These are phyloP conservation scores for Ochetophila trinervis DNA, from an alignment of 306 rosid genomes.

Conservation along the genomic window DNA sequence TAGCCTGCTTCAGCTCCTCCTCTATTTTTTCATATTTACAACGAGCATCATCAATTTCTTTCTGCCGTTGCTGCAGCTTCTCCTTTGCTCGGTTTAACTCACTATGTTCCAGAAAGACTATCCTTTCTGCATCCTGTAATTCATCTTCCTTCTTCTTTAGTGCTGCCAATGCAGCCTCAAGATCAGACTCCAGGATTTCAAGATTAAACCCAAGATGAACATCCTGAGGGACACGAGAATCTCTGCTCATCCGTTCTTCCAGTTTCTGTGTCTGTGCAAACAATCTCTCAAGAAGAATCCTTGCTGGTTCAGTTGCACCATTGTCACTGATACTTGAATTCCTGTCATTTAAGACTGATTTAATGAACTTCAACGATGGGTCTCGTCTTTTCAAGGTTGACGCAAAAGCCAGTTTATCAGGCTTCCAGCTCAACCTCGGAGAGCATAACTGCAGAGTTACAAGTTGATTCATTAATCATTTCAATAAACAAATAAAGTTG, in stretches of 20 bases:
- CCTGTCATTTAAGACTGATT: constrained; percentile 43
- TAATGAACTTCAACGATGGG: constrained; percentile 32
- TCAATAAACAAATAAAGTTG: not conserved
- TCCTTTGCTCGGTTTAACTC: constrained; percentile 58
- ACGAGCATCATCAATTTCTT: constrained; percentile 54
- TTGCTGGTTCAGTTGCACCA: constrained; percentile 70
- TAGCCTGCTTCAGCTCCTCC: constrained; percentile 66
- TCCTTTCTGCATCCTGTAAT: constrained; percentile 65
- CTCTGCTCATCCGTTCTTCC: constrained; percentile 50
- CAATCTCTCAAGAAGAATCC: constrained; percentile 75
- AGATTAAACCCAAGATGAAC: constrained; percentile 50
- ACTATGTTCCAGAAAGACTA: constrained; percentile 51
- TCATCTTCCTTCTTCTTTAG: constrained; percentile 76
- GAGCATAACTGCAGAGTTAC: constrained; percentile 50
- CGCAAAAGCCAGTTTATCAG: constrained; percentile 26
- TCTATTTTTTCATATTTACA: constrained; percentile 45
- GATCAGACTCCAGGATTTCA: constrained; percentile 63
- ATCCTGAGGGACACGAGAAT: constrained; percentile 37
- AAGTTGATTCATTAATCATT: constrained; percentile 1
- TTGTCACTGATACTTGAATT: constrained; percentile 40
- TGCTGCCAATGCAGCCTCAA: constrained; percentile 54
- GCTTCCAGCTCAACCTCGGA: constrained; percentile 37
- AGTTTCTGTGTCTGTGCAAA: constrained; percentile 75
- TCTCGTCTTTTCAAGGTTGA: constrained; percentile 24
- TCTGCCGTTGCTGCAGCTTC: constrained; percentile 70